A percentile compares a stretch with the other conserved stretches of the same genome.
Evolutionary conservation across 768 basidiomycete genomes (phyloP).

Genomic region (Termitomyces titanicus): DNA sequence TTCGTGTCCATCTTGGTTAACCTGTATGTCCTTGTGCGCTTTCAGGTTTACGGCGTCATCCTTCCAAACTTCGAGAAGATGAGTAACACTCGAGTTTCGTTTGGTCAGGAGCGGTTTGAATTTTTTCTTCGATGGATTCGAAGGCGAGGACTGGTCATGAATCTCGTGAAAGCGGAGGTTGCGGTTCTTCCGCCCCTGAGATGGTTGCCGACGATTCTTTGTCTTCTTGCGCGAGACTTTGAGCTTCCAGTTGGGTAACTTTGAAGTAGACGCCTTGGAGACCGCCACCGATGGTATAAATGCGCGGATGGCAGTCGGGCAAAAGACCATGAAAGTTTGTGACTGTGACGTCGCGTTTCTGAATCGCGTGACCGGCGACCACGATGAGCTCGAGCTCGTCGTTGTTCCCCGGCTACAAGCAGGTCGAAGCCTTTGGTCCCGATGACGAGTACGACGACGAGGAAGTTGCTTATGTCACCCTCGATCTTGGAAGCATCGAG

Average conservation of each 20-base stretch:
- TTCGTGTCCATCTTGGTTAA: too few relatives aligned
- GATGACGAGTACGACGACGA: conserved; percentile 65
- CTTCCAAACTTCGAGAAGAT: too few relatives aligned
- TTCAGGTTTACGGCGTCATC: too few relatives aligned
- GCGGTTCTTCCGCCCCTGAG: too few relatives aligned
- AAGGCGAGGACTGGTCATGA: too few relatives aligned
- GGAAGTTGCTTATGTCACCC: conserved; percentile 65
- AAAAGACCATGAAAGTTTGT: neutral
- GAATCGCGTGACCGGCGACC: neutral
- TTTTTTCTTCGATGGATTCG: too few relatives aligned
- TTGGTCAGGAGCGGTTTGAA: too few relatives aligned
- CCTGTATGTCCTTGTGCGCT: neutral
- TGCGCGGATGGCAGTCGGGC: neutral
- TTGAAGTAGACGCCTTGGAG: neutral
- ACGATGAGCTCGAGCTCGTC: conserved; percentile 19
- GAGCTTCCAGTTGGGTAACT: neutral
- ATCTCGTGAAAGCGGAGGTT: too few relatives aligned
- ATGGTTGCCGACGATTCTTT: too few relatives aligned
- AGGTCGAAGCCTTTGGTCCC: conserved; percentile 65
- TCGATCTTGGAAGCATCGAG: conserved; percentile 71
- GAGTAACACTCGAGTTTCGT: too few relatives aligned
- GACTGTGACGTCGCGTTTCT: neutral
- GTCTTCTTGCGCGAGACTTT: neutral
- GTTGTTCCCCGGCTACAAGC: conserved; percentile 57
- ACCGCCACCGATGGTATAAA: neutral